Evolutionary conservation across 1,139 yeast species (phyloP).

Genomic region (Debaryomyces fabryi): DNA sequence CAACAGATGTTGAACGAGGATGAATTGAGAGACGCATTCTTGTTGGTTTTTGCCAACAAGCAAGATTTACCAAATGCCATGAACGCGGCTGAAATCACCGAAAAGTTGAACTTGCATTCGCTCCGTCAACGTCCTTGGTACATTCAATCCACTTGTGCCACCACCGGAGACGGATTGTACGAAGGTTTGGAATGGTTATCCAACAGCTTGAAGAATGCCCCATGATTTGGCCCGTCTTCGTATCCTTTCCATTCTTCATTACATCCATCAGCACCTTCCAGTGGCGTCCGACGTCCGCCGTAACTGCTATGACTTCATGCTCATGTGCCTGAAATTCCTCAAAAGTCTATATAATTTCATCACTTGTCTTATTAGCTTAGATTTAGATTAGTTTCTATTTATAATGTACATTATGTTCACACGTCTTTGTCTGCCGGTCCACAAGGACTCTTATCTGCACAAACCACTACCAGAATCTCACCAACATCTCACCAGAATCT

Average conservation of each 20-base stretch:
- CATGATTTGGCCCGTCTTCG: neutral
- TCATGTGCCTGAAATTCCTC: neutral
- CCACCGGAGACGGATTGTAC: constrained; percentile 46
- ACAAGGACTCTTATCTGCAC: too few species aligned
- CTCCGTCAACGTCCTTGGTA: constrained; percentile 49
- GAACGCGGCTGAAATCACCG: constrained; percentile 49
- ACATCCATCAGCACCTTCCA: neutral
- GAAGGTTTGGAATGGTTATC: constrained; percentile 50
- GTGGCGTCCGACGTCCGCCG: neutral
- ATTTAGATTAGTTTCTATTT: constrained; percentile 6
- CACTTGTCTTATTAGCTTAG: constrained; percentile 6
- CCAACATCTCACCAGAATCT: too few species aligned
- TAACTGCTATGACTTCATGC: neutral
- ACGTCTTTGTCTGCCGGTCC: neutral
- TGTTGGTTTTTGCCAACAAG: constrained; percentile 45
- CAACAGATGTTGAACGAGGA: constrained; percentile 48
- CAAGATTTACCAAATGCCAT: constrained; percentile 49
- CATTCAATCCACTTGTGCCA: constrained; percentile 47
- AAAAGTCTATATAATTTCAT: neutral
- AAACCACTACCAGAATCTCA: too few species aligned
- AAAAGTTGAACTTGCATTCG: constrained; percentile 44
- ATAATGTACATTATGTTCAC: constrained; percentile 5
- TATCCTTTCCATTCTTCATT: neutral
- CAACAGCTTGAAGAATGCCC: constrained; percentile 34
- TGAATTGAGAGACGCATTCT: constrained; percentile 45